These are phyloP conservation scores for Syncephalis fuscata DNA, from an alignment of 371 early-diverging fungal species.

Conservation along the genomic window DNA sequence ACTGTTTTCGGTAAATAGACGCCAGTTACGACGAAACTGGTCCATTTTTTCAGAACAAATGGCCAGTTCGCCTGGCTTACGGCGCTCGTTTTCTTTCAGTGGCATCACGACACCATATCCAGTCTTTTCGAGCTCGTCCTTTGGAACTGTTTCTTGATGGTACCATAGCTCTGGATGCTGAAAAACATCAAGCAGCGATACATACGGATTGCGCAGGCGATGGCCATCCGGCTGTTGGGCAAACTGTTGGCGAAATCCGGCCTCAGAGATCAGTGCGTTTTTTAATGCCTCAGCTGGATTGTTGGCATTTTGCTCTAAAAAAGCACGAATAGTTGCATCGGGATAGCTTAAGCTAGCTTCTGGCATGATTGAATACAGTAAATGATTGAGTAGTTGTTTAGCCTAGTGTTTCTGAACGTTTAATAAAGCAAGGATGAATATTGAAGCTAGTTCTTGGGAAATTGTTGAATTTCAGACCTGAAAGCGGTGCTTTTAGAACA, in stretches of 20 bases:
- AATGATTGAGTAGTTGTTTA: too few species aligned
- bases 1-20: slow-evolving; percentile 5
- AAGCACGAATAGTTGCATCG: too few species aligned
- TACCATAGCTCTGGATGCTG: neutral
- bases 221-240: neutral
- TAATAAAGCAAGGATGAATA: too few species aligned
- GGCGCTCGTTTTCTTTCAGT: neutral
- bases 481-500: too few species aligned
- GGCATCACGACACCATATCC: neutral
- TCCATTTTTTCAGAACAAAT: slow-evolving; percentile 2
- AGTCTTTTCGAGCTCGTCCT: neutral
- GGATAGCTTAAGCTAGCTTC: too few species aligned
- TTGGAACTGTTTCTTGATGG: neutral
- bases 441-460: too few species aligned
- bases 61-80: neutral
- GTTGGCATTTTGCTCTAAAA: too few species aligned
- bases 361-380: too few species aligned
- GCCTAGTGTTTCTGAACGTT: too few species aligned
- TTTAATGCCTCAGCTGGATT: too few species aligned
- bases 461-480: too few species aligned
- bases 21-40: slow-evolving; percentile 6
- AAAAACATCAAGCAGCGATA: slow-evolving; percentile 1
- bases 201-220: neutral
- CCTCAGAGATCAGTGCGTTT: neutral
- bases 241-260: neutral